A percentile compares a stretch with the other conserved stretches of the same genome.
Conservation (phyloP, 495 filamentous ascomycete species). For the Amphirosellinia nigrospora region DNA sequence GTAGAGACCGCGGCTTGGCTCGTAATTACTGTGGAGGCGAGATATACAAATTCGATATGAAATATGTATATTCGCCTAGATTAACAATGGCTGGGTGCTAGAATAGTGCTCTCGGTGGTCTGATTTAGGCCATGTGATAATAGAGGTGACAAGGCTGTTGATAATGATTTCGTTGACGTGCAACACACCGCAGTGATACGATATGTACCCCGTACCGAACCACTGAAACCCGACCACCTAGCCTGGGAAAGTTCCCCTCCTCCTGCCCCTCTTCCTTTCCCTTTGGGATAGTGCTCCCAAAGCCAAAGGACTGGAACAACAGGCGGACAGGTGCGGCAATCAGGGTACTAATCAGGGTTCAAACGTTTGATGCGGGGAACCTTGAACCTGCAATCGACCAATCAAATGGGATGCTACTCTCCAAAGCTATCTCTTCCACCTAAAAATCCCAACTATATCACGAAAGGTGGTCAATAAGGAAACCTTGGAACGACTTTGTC, state of each 20-base stretch:
- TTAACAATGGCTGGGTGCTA: background rate
- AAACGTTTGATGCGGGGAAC: constrained; percentile 16
- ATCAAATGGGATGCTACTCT: background rate
- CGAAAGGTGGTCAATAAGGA: no score
- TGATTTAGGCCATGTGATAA: constrained; percentile 16
- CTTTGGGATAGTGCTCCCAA: background rate
- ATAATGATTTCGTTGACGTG: constrained; percentile 38
- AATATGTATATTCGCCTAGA: background rate
- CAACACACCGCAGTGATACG: constrained; percentile 23
- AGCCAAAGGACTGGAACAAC: background rate
- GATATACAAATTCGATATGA: background rate
- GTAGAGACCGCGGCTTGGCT: background rate
- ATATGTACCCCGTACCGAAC: background rate
- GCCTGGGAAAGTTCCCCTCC: background rate
- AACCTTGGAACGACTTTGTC: no score
- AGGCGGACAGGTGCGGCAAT: background rate
- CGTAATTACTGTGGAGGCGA: background rate
- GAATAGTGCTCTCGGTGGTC: constrained; percentile 7
- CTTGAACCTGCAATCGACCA: constrained; percentile 5
- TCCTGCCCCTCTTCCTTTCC: background rate
- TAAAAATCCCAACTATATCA: no score
- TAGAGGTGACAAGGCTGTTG: constrained; percentile 37
- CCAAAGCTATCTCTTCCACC: background rate
- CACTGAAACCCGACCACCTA: background rate
- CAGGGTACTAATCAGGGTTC: constrained; percentile 6